Base-by-base conservation (phyloP, 2,329 filamentous ascomycete species). In the Ophiognomonia clavigignenti-juglandacearum region DNA sequence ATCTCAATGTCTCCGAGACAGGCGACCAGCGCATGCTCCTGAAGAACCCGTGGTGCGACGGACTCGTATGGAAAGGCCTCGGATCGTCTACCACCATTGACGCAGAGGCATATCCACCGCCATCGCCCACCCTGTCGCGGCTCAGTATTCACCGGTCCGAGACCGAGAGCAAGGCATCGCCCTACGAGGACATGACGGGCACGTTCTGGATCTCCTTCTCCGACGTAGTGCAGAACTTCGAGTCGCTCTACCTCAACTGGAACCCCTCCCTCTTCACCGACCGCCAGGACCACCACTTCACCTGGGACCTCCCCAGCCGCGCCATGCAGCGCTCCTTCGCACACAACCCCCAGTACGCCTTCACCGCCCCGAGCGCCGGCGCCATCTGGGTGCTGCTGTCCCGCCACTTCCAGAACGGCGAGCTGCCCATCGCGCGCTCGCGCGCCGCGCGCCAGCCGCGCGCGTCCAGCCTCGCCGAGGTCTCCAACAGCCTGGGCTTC, bases 161-260 rank as follows among this genome's bases (percentile, higher is more conserved):
- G 29, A 31, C 52, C 20, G 54, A 58, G 45, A 53, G 58, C 47
- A 63, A 47, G 18, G 43, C 53, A 10, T 46, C 57, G 18, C 35
- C 52, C 4, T 42, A 50, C 6, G 39, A 48, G 9, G 58, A 66
- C 18, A 64, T 67, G 23, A 83, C 85, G 1, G 89, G 90, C n/a
- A 88, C 86, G 1, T 95, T 96, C 61, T 97, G 93, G 92, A 95
- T 97, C 68, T 82, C 85, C 20, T 81, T 93, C 23, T 87, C 95
- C 56, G 87, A 90, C 54, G 82, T 96, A 4, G 78, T 88, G 29
- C 90, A 96, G 59, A 84, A 96, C 61, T 98, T 96, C 54, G 90
- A 97, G 62, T 95, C 91, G 16, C 80, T 98, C 56, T 98, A 97
- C 64, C 74, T 98, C 45, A 98, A 97, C 66, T 98, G 93, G 93